These are phyloP conservation scores for Cadophora sp. DNA, from an alignment of 2,329 filamentous ascomycete genomes.

Conservation along the genomic window DNA sequence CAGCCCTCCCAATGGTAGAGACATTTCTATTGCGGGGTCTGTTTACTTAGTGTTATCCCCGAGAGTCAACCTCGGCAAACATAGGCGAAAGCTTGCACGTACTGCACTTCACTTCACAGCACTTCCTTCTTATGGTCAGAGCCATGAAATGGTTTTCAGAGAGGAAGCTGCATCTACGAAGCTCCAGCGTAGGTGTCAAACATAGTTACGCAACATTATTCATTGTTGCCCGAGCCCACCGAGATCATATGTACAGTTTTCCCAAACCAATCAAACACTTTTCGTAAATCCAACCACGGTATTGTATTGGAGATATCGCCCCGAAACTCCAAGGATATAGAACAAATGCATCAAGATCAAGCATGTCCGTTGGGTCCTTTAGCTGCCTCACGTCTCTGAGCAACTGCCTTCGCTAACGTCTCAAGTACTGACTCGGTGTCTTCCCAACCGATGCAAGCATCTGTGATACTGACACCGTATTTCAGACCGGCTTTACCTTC, in stretches of 20 bases:
- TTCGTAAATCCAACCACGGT: not conserved
- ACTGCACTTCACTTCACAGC: too few relatives aligned
- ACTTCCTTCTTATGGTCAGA: too few relatives aligned
- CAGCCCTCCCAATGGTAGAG: too few relatives aligned
- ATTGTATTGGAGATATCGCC: not conserved
- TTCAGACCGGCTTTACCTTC: conserved; percentile 86
- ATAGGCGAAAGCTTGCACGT: too few relatives aligned
- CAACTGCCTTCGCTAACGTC: conserved; percentile 79
- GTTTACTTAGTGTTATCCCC: too few relatives aligned
- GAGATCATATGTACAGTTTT: not conserved
- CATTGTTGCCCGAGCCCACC: not conserved
- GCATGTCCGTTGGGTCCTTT: conserved; percentile 33
- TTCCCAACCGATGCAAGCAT: conserved; percentile 95
- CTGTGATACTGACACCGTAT: conserved; percentile 96
- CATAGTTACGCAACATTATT: not conserved
- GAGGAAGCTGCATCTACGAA: too few relatives aligned
- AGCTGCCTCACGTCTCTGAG: conserved; percentile 65
- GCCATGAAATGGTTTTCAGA: too few relatives aligned
- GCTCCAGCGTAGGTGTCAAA: too few relatives aligned
- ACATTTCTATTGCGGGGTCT: too few relatives aligned
- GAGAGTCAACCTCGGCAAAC: too few relatives aligned
- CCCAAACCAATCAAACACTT: conserved; percentile 1
- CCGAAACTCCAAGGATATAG: conserved; percentile 18
- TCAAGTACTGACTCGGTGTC: conserved; percentile 84
- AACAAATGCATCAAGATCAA: conserved; percentile 12